phyloP scores from a whole-genome alignment of 2,329 filamentous ascomycete genomes.

The Claviceps purpurea region DNA sequence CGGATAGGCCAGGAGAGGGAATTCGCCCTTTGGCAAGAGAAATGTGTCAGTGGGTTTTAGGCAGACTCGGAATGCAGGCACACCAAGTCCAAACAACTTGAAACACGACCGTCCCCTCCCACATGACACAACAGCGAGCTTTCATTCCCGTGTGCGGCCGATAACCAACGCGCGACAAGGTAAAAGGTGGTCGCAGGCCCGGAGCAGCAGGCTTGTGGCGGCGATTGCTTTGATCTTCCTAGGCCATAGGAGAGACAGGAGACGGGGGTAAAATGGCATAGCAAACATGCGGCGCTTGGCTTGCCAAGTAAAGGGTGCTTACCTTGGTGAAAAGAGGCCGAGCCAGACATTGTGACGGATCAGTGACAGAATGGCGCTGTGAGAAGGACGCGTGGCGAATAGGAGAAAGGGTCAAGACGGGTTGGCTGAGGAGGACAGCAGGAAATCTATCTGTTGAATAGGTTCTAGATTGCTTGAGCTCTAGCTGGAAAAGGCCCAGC shows the following conservation, averaged over 20 bases:
- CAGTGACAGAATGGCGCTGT: not conserved
- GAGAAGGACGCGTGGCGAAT: not conserved
- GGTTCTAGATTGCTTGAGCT: not conserved
- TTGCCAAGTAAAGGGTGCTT: slow-evolving; percentile 1
- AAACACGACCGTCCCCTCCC: slow-evolving; percentile 12
- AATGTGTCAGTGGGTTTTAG: slow-evolving; percentile 3
- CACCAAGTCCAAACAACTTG: slow-evolving; percentile 6
- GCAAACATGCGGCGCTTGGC: not conserved
- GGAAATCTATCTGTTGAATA: not conserved
- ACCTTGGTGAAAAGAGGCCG: slow-evolving; percentile 8
- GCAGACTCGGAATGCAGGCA: not conserved
- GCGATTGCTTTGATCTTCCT: not conserved
- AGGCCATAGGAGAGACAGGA: not conserved
- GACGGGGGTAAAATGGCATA: not conserved
- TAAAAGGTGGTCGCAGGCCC: not conserved
- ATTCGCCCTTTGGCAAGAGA: slow-evolving; percentile 10
- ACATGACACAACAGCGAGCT: slow-evolving; percentile 6
- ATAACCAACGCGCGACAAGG: slow-evolving; percentile 1
- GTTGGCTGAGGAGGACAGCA: not conserved
- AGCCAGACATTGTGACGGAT: slow-evolving; percentile 7
- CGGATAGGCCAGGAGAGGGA: slow-evolving; percentile 31
- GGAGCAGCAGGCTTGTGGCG: not conserved
- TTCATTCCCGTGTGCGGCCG: slow-evolving; percentile 1
- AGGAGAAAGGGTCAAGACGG: not conserved
- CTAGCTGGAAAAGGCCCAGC: not conserved